Evolutionary conservation across 2,329 filamentous ascomycete species (phyloP).

Genomic region (Stemphylium beticola): DNA sequence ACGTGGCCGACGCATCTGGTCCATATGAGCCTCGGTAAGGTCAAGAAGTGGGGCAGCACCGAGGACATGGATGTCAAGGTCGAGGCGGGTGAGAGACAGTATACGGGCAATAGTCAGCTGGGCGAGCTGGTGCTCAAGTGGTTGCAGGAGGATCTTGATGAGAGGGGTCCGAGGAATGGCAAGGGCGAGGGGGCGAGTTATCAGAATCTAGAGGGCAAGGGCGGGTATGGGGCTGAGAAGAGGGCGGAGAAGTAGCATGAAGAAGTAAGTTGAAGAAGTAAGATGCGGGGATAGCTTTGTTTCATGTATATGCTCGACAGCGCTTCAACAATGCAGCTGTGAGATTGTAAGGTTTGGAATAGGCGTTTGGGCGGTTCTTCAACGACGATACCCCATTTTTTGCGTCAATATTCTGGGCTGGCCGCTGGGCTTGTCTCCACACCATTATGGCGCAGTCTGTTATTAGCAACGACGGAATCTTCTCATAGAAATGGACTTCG

Average conservation of each 20-base stretch:
- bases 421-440: too few relatives aligned
- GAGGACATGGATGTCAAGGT: slow-evolving; percentile 63
- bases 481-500: too few relatives aligned
- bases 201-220: slow-evolving; percentile 62
- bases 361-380: too few relatives aligned
- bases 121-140: slow-evolving; percentile 88
- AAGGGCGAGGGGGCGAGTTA: slow-evolving; percentile 71
- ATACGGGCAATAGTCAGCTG: slow-evolving; percentile 77
- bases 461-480: too few relatives aligned
- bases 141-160: slow-evolving; percentile 79
- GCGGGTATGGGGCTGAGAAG: slow-evolving; percentile 69
- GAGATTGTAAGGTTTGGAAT: too few relatives aligned
- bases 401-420: too few relatives aligned
- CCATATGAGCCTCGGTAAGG: slow-evolving; percentile 88
- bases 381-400: too few relatives aligned
- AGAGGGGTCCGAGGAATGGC: slow-evolving; percentile 76
- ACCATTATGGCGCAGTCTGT: too few relatives aligned
- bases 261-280: too few relatives aligned
- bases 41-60: slow-evolving; percentile 84
- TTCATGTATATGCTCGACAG: too few relatives aligned
- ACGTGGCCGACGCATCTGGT: slow-evolving; percentile 95
- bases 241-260: slow-evolving; percentile 17
- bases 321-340: too few relatives aligned
- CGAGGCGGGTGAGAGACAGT: slow-evolving; percentile 43
- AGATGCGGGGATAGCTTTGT: too few relatives aligned